A percentile compares a stretch with the other conserved stretches of the same genome.
Evolutionary conservation across 1,284 basidiomycete species (phyloP).

Genomic region (Prillingera fragicola): DNA sequence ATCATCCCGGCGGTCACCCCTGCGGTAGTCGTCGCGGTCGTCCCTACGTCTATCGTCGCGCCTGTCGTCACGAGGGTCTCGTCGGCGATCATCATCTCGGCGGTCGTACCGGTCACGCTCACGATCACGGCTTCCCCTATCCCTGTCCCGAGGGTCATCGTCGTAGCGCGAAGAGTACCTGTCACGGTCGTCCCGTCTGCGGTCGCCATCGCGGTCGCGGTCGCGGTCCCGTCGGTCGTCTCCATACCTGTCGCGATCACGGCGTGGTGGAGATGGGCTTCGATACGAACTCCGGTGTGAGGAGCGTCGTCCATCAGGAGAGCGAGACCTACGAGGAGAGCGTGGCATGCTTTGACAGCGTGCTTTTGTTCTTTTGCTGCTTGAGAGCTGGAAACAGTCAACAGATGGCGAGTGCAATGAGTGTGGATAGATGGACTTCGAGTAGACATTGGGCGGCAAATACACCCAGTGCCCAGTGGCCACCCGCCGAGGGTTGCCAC

Average conservation of each 20-base stretch:
- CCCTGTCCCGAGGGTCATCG: conserved; percentile 8
- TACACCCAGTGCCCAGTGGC: background rate
- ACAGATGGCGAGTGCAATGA: too few relatives aligned
- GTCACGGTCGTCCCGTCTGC: conserved; percentile 7
- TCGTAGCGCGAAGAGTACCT: conserved; percentile 9
- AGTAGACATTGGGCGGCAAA: background rate
- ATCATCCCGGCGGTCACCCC: conserved; percentile 16
- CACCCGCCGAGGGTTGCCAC: too few relatives aligned
- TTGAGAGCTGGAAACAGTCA: too few relatives aligned
- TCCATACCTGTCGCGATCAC: background rate
- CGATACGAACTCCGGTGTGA: conserved; percentile 19
- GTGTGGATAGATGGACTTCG: too few relatives aligned
- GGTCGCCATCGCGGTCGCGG: conserved; percentile 8
- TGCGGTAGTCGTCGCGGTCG: conserved; percentile 9
- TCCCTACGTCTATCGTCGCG: conserved; percentile 10
- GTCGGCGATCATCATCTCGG: conserved; percentile 17
- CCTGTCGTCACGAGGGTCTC: conserved; percentile 1
- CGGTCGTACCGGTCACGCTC: conserved; percentile 15
- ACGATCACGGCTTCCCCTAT: conserved; percentile 14
- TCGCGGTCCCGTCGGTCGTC: background rate
- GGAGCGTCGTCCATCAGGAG: conserved; percentile 20
- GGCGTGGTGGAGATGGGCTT: conserved; percentile 12
- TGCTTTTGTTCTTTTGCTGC: too few relatives aligned
- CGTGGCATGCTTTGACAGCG: conserved; percentile 18
- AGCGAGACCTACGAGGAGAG: conserved; percentile 26